Evolutionary conservation across 2,329 filamentous ascomycete species (phyloP), one percentile per base, ranked within the genome.

Genomic region (Phyllosticta ampelicida): DNA sequence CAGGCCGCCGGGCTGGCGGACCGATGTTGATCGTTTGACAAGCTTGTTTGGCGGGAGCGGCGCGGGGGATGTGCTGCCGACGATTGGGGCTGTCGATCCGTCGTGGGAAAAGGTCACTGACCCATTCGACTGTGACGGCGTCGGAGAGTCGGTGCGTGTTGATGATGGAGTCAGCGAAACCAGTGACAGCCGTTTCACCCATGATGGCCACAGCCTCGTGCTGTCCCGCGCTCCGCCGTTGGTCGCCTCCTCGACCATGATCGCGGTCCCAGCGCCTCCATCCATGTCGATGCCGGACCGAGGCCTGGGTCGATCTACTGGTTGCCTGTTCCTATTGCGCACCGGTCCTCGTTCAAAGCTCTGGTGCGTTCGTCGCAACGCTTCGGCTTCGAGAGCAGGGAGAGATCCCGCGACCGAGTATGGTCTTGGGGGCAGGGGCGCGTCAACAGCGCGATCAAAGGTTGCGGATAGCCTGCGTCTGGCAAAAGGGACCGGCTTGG

Each of bases 111-210:
- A 73, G 19, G 73, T 67, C 62, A 72, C 68, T 49, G 75, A 77
- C 53, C 79, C 81, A 71, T 87, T 80, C 18, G 85, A 87, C 68
- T 82, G 81, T 52, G 78, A 78, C 48, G 88, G 70, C 2, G 86
- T 86, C 51, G 84, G 81, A 10, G 85, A 85, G 65, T 83, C 87
- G 30, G 86, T 77, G 26, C 77, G 71, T 65, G 84, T 87, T 62
- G 80, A 84, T 70, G 82, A 80, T 63, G 85, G 83, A 52, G 75
- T 76, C 23, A 84, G 86, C 19, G 85, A 85, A 21, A 86, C 80
- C 51, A 82, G 76, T 21, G 87, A 89, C 48, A 90, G 73, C 54
- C 86, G 82, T 64, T 83, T 82, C 62, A 90, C 83, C 87, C 87
- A 91, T 26, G 86, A 89, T 57, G 76, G 71, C 21, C 77, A 74